Percentiles rank a stretch among this genome's conserved stretches.
Conservation (phyloP, 75 land plant species). For the Selaginella moellendorffii region DNA sequence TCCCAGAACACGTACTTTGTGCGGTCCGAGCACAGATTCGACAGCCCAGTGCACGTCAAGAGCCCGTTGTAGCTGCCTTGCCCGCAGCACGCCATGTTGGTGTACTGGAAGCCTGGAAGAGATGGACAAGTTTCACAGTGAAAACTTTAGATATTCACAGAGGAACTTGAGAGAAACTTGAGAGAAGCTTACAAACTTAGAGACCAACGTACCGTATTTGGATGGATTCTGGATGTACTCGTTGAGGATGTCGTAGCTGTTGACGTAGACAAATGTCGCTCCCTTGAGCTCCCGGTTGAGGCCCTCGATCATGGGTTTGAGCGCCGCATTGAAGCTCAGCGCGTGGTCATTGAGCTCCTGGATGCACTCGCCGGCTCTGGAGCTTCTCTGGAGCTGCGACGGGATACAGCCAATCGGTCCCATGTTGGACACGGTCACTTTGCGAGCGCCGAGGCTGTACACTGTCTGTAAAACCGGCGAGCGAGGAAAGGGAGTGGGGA, state of each 20-base stretch:
- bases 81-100: constrained; percentile 36
- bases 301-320: constrained; percentile 35
- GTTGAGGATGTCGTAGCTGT: constrained; percentile 47
- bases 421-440: constrained; percentile 39
- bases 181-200: no score
- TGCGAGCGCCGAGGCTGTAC: constrained; percentile 78
- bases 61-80: constrained; percentile 38
- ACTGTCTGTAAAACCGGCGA: constrained; percentile 15
- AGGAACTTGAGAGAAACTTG: no score
- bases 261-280: constrained; percentile 42
- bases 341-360: constrained; percentile 38
- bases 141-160: no score
- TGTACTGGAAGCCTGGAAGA: constrained; percentile 20
- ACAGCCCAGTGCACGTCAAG: constrained; percentile 35
- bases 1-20: constrained; percentile 63
- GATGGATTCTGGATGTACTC: constrained; percentile 38
- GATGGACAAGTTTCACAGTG: no score
- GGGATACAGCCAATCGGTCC: constrained; percentile 85
- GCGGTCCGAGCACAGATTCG: constrained; percentile 19
- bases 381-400: constrained; percentile 34
- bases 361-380: constrained; percentile 30
- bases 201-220: constrained; percentile 44
- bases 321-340: constrained; percentile 48
- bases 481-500: no score
- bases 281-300: constrained; percentile 43